Evolutionary conservation across 23 red algal species (phyloP).

Genomic region (Gracilaria caudata): DNA sequence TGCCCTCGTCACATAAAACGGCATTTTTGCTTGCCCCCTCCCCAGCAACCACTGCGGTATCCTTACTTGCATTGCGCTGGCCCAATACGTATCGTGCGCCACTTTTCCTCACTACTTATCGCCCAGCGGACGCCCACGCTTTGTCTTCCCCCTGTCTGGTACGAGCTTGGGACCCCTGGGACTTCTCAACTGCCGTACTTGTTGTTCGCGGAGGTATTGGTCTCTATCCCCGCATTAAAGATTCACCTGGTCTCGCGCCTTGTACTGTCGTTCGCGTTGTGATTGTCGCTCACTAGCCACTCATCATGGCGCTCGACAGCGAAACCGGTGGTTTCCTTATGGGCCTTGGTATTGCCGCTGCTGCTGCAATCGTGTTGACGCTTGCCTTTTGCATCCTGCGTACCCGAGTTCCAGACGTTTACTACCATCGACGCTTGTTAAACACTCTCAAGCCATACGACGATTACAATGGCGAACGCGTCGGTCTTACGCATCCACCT

Average conservation of each 20-base stretch:
- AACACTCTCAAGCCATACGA: conserved; percentile 42
- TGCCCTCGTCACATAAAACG: too few species aligned
- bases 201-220: too few species aligned
- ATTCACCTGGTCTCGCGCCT: background rate
- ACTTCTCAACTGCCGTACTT: too few species aligned
- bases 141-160: background rate
- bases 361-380: conserved; percentile 8
- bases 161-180: too few species aligned
- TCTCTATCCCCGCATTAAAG: too few species aligned
- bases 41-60: too few species aligned
- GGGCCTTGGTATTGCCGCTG: conserved; percentile 27
- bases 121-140: background rate
- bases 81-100: background rate
- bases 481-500: conserved; percentile 12
- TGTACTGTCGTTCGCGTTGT: background rate
- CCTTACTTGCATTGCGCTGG: background rate
- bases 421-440: conserved; percentile 41
- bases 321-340: conserved; percentile 40
- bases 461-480: conserved; percentile 60
- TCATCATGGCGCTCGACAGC: conserved; percentile 40
- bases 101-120: background rate
- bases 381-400: conserved; percentile 54
- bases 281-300: background rate
- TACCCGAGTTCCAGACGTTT: conserved; percentile 45
- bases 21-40: background rate